Conservation (phyloP, 202 grass and related monocot species). For the Elaeis oleifera region DNA sequence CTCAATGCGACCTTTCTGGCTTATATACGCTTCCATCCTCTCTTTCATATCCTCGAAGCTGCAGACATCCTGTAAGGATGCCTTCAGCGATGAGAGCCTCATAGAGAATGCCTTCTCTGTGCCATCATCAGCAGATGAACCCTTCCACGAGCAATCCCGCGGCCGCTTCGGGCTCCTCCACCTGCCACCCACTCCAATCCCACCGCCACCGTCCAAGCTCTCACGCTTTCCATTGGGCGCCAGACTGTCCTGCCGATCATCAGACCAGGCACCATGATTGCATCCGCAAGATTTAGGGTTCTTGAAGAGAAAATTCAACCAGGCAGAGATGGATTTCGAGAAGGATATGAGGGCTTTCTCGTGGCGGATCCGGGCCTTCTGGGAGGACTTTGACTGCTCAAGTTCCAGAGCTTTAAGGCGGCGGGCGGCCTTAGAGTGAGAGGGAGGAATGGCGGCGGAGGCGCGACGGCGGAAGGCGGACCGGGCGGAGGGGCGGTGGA, state of each 20-base stretch:
- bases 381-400: conserved; percentile 48
- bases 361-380: conserved; percentile 33
- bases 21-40: conserved; percentile 45
- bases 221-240: conserved; percentile 21
- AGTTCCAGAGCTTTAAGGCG: conserved; percentile 43
- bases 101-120: conserved; percentile 20
- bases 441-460: conserved; percentile 7
- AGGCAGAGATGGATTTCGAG: conserved; percentile 32
- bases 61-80: conserved; percentile 43
- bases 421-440: conserved; percentile 4
- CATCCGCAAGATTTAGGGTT: conserved; percentile 42
- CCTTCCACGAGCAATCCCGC: conserved; percentile 10
- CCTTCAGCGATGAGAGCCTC: conserved; percentile 23
- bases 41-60: conserved; percentile 46
- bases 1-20: conserved; percentile 33
- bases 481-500: conserved; percentile 7
- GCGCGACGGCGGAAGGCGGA: background rate
- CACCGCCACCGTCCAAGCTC: conserved; percentile 19
- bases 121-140: conserved; percentile 7
- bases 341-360: conserved; percentile 36
- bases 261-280: conserved; percentile 1
- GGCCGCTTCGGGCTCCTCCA: conserved; percentile 38
- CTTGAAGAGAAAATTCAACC: conserved; percentile 44
- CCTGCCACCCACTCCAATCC: background rate
- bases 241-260: background rate